Evolutionary conservation across 192 early-diverging fungal species (phyloP).

Genomic region (Cetraspora pellucida): DNA sequence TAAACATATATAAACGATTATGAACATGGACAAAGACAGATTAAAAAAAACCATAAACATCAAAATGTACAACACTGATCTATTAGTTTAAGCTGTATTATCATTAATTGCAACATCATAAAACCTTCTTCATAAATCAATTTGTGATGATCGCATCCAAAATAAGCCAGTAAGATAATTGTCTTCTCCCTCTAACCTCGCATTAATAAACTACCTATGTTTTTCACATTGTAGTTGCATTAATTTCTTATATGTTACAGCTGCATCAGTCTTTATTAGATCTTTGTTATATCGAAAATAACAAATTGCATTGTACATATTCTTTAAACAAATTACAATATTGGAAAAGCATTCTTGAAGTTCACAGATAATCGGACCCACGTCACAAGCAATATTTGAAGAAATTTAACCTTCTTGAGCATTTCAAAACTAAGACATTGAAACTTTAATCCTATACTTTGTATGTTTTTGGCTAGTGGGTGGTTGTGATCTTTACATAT

Average conservation of each 20-base stretch:
- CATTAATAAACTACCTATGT: not conserved
- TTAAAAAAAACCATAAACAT: no score
- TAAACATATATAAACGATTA: no score
- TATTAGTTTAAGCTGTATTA: no score
- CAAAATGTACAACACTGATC: no score
- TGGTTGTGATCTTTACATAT: not conserved
- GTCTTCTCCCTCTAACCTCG: not conserved
- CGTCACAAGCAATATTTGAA: not conserved
- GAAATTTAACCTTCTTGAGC: not conserved
- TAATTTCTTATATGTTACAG: not conserved
- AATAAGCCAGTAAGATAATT: no score
- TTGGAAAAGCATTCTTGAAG: not conserved
- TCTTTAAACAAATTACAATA: not conserved
- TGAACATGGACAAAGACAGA: no score
- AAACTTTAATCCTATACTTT: not conserved
- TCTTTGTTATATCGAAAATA: not conserved
- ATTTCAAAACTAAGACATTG: not conserved
- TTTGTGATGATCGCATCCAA: no score
- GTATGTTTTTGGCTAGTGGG: not conserved
- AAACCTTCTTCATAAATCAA: no score
- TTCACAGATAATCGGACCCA: not conserved
- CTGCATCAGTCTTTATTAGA: not conserved
- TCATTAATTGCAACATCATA: no score
- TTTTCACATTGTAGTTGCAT: not conserved
- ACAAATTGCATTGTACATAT: conserved; percentile 9